phyloP scores from a whole-genome alignment of 176 grass and related monocot species.

The Ampelocalamus luodianensis region DNA sequence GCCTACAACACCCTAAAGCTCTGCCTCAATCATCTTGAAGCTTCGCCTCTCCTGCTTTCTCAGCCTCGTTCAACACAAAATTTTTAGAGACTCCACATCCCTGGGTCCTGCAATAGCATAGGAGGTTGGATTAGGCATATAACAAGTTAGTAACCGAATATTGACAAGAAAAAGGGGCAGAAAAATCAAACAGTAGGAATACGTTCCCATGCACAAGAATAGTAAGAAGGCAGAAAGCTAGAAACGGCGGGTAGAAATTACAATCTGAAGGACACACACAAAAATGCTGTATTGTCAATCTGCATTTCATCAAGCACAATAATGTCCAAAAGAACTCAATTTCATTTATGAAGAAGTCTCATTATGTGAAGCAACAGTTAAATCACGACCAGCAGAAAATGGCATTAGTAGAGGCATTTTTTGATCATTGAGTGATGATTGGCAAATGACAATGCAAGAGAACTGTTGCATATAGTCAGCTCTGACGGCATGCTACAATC shows the following conservation, averaged over 20 bases:
- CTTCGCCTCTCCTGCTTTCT: constrained; percentile 62
- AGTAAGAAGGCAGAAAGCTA: neutral
- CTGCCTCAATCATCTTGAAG: constrained; percentile 43
- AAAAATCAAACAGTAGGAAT: neutral
- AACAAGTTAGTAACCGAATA: neutral
- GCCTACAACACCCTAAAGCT: neutral
- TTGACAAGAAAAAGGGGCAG: neutral
- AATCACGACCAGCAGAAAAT: neutral
- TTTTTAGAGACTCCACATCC: constrained; percentile 81
- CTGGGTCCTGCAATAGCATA: constrained; percentile 62
- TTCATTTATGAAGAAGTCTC: neutral
- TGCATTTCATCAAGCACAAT: neutral
- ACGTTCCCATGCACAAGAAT: neutral
- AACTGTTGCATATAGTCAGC: constrained; percentile 13
- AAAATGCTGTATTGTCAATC: neutral
- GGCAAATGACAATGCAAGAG: neutral
- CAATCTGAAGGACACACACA: neutral
- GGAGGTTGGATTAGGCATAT: neutral
- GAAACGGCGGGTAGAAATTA: neutral
- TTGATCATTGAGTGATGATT: neutral
- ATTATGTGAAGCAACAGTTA: neutral
- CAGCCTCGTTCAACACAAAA: constrained; percentile 77
- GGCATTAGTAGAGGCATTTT: neutral
- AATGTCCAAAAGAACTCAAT: neutral
- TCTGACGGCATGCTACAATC: neutral